phyloP scores from a whole-genome alignment of 2,329 filamentous ascomycete genomes.

The Venturia nashicola region DNA sequence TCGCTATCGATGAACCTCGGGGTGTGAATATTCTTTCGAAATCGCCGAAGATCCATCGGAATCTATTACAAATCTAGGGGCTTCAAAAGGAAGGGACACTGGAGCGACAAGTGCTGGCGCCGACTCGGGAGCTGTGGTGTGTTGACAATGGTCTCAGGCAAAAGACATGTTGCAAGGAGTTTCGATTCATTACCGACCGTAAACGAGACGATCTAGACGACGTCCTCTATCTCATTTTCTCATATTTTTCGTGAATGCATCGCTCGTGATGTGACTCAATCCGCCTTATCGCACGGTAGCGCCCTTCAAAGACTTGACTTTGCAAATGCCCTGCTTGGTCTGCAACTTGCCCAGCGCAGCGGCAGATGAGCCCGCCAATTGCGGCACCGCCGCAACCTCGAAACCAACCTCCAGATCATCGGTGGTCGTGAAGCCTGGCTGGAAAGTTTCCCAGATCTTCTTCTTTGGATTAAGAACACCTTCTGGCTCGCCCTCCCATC shows the following conservation, averaged over 20 bases:
- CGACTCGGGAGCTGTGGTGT: too few relatives aligned
- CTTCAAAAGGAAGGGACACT: neutral
- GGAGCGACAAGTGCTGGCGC: too few relatives aligned
- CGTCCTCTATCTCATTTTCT: neutral
- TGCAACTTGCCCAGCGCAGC: constrained; percentile 50
- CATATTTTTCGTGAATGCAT: neutral
- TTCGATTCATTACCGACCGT: neutral
- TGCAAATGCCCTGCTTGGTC: constrained; percentile 73
- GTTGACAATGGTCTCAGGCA: neutral
- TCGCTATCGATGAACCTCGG: neutral
- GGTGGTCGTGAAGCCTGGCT: constrained; percentile 91
- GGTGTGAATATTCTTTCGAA: neutral
- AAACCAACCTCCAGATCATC: constrained; percentile 73
- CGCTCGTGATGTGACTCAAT: neutral
- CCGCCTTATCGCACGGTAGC: constrained; percentile 59
- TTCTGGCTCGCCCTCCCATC: constrained; percentile 88
- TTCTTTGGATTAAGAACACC: constrained; percentile 96
- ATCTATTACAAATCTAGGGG: neutral
- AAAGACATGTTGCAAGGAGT: neutral
- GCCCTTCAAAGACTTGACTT: constrained; percentile 65
- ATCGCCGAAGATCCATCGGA: neutral
- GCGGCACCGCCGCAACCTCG: constrained; percentile 64
- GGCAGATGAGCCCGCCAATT: constrained; percentile 52
- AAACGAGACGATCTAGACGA: neutral
- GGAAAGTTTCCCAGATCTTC: constrained; percentile 96